Percentiles rank a stretch among this genome's conserved stretches.
Evolutionary conservation across 805 yeast genomes (phyloP).

Genomic region (Metschnikowia aberdeeniae): DNA sequence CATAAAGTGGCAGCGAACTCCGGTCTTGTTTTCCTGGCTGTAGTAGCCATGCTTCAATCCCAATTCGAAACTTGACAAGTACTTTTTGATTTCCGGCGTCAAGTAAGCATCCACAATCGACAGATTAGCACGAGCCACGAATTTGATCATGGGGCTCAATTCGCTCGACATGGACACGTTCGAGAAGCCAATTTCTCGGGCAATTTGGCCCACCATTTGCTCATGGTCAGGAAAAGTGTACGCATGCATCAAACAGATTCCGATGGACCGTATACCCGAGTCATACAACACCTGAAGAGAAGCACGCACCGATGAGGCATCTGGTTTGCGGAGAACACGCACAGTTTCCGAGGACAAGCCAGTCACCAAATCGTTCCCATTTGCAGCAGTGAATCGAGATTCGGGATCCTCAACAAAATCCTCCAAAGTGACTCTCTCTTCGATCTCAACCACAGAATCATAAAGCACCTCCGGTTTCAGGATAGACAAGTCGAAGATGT

Average conservation of each 20-base stretch:
- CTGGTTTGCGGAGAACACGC: constrained; percentile 29
- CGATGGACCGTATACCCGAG: constrained; percentile 19
- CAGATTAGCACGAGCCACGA: constrained; percentile 39
- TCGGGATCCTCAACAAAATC: constrained; percentile 16
- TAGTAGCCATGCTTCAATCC: constrained; percentile 40
- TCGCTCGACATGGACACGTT: constrained; percentile 37
- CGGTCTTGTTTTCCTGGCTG: constrained; percentile 25
- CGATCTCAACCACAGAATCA: constrained; percentile 74
- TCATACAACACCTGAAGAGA: constrained; percentile 25
- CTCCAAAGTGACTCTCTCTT: constrained; percentile 83
- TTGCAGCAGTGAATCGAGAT: constrained; percentile 3
- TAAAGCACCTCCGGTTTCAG: constrained; percentile 68
- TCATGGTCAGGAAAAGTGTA: constrained; percentile 41
- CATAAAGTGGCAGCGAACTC: constrained; percentile 75
- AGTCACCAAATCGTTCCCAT: constrained; percentile 32
- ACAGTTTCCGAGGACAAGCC: constrained; percentile 35
- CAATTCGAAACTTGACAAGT: constrained; percentile 33
- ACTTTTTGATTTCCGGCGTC: constrained; percentile 35
- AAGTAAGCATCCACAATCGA: constrained; percentile 44
- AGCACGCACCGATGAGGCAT: constrained; percentile 20
- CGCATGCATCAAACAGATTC: constrained; percentile 38
- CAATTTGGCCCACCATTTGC: constrained; percentile 29
- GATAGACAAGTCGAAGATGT: constrained; percentile 79
- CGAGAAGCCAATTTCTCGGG: constrained; percentile 32
- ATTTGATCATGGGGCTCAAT: constrained; percentile 43